Evolutionary conservation across 2,329 filamentous ascomycete species (phyloP).

Genomic region (Orbilia quercus): DNA sequence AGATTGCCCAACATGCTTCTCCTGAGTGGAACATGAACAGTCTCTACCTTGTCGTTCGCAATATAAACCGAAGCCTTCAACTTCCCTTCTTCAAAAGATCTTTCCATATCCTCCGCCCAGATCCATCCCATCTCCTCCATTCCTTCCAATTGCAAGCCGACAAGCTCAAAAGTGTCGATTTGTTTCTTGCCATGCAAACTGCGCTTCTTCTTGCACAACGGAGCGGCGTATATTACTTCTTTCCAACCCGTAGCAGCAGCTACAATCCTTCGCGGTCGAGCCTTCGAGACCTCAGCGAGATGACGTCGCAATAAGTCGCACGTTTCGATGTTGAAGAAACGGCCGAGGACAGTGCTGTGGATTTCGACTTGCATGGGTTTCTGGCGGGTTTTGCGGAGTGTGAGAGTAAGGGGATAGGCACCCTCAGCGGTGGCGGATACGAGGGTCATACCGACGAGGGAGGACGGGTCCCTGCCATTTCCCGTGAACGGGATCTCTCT

Average conservation of each 20-base stretch:
- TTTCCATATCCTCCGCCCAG: constrained; percentile 43
- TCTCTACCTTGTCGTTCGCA: not conserved
- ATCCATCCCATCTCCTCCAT: constrained; percentile 53
- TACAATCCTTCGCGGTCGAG: constrained; percentile 17
- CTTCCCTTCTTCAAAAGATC: constrained; percentile 41
- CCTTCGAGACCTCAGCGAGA: not conserved
- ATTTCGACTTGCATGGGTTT: constrained; percentile 17
- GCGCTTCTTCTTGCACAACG: constrained; percentile 7
- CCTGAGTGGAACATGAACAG: constrained; percentile 6
- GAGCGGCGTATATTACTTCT: constrained; percentile 42
- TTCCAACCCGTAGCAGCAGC: constrained; percentile 27
- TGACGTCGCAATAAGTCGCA: constrained; percentile 25
- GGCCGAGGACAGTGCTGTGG: constrained; percentile 18
- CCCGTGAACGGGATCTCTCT: constrained; percentile 18
- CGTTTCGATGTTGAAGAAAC: constrained; percentile 32
- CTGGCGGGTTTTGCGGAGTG: constrained; percentile 1
- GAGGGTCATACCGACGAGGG: constrained; percentile 17
- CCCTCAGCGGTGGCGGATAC: constrained; percentile 3
- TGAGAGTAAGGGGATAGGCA: constrained; percentile 19
- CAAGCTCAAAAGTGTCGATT: constrained; percentile 30
- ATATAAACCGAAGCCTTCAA: constrained; percentile 45
- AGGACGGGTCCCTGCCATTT: not conserved
- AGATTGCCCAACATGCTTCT: not conserved
- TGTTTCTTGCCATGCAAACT: constrained; percentile 16
- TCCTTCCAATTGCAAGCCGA: constrained; percentile 38